Evolutionary conservation across 2,329 filamentous ascomycete species (phyloP).

Genomic region (Colletotrichum incanum): DNA sequence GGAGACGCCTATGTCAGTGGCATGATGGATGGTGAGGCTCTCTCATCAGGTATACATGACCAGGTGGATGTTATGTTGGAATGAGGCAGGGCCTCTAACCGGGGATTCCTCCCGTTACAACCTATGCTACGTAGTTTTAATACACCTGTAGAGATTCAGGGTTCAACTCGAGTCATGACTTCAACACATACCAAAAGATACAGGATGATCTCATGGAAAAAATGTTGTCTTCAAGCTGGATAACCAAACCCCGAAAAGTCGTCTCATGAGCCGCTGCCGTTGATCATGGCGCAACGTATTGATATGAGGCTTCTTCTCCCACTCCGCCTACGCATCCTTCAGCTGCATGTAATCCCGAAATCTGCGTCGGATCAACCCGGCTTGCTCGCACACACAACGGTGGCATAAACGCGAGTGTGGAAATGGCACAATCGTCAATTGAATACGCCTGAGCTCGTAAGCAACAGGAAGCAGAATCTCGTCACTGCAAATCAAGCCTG

Average conservation of each 20-base stretch:
- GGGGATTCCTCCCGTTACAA: too few relatives aligned
- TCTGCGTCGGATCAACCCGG: too few relatives aligned
- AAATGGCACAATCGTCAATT: constrained; percentile 1
- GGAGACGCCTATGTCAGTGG: constrained; percentile 30
- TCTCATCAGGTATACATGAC: background rate
- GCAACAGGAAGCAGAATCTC: constrained; percentile 26
- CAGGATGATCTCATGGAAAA: too few relatives aligned
- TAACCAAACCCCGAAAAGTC: background rate
- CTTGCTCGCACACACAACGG: background rate
- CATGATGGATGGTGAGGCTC: constrained; percentile 28
- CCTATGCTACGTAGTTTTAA: too few relatives aligned
- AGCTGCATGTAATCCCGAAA: too few relatives aligned
- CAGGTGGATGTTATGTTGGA: constrained; percentile 1
- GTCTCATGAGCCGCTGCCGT: background rate
- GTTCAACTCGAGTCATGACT: too few relatives aligned
- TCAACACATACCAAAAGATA: too few relatives aligned
- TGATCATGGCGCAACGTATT: background rate
- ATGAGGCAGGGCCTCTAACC: background rate
- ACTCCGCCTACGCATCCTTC: too few relatives aligned
- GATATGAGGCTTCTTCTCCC: too few relatives aligned
- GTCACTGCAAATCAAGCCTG: constrained; percentile 16
- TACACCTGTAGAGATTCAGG: too few relatives aligned
- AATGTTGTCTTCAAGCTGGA: background rate
- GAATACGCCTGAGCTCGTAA: constrained; percentile 22
- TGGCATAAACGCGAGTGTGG: background rate